A percentile compares a stretch with the other conserved stretches of the same genome.
These are phyloP conservation scores for Ophiostoma sp. DNA, from an alignment of 2,329 filamentous ascomycete species.

Conservation along the genomic window DNA sequence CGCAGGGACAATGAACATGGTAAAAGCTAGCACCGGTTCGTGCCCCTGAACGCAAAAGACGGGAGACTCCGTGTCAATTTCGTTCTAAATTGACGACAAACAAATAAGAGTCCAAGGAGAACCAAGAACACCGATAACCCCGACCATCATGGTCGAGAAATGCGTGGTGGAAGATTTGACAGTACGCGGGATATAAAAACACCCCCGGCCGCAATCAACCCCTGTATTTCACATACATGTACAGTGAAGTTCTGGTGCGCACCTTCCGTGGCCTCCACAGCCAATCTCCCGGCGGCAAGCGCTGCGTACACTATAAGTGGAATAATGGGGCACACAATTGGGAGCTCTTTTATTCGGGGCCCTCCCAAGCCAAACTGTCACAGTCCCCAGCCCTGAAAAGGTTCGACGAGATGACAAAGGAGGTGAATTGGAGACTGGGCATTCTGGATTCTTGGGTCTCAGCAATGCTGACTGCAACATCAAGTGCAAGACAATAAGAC, in stretches of 20 bases:
- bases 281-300: slow-evolving; percentile 19
- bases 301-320: background rate
- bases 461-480: slow-evolving; percentile 4
- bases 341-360: background rate
- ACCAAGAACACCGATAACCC: background rate
- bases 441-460: background rate
- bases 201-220: background rate
- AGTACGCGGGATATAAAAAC: background rate
- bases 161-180: slow-evolving; percentile 6
- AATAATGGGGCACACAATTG: background rate
- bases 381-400: background rate
- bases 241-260: background rate
- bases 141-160: background rate
- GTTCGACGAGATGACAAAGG: slow-evolving; percentile 14
- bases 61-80: slow-evolving; percentile 17
- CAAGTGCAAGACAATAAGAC: slow-evolving; percentile 3
- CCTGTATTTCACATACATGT: background rate
- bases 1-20: background rate
- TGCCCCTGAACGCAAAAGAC: background rate
- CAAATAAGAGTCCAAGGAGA: background rate
- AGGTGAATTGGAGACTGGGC: background rate
- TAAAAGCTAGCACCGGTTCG: background rate
- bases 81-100: background rate
- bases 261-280: slow-evolving; percentile 3
- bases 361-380: background rate